Conservation (phyloP, 2,329 filamentous ascomycete genomes). For the Calonectria pauciramosa region DNA sequence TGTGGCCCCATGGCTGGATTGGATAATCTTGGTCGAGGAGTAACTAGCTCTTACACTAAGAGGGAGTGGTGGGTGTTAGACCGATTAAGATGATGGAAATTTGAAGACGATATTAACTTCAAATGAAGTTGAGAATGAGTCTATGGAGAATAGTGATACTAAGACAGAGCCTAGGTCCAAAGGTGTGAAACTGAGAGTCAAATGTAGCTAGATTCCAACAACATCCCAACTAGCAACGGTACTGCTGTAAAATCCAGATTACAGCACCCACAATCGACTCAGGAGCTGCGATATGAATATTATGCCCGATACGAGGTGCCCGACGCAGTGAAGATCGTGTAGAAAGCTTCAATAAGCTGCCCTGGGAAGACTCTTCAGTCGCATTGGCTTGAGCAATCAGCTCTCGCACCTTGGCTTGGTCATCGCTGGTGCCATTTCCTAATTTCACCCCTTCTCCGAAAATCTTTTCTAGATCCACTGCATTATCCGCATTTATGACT, state of each 20-base stretch:
- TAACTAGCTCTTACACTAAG: no score
- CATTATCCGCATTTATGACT: constrained; percentile 11
- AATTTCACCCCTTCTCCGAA: constrained; percentile 1
- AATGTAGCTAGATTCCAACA: not conserved
- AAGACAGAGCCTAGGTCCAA: not conserved
- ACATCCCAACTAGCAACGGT: constrained; percentile 4
- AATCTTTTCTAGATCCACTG: constrained; percentile 17
- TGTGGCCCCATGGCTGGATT: no score
- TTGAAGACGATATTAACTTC: no score
- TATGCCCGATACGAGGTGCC: not conserved
- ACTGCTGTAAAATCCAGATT: constrained; percentile 26
- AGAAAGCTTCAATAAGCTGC: not conserved
- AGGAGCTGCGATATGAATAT: constrained; percentile 14
- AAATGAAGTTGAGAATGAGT: no score
- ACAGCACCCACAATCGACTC: constrained; percentile 16
- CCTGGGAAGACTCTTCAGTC: not conserved
- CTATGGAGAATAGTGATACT: no score
- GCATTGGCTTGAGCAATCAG: not conserved
- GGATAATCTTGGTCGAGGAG: no score
- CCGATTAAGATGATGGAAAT: no score
- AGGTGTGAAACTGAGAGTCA: not conserved
- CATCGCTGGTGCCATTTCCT: not conserved
- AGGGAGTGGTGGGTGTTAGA: no score
- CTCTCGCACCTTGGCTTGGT: not conserved
- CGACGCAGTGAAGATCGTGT: constrained; percentile 12